Evolutionary conservation across 2,329 filamentous ascomycete species (phyloP).

Genomic region (Aspergillus aculeatinus): DNA sequence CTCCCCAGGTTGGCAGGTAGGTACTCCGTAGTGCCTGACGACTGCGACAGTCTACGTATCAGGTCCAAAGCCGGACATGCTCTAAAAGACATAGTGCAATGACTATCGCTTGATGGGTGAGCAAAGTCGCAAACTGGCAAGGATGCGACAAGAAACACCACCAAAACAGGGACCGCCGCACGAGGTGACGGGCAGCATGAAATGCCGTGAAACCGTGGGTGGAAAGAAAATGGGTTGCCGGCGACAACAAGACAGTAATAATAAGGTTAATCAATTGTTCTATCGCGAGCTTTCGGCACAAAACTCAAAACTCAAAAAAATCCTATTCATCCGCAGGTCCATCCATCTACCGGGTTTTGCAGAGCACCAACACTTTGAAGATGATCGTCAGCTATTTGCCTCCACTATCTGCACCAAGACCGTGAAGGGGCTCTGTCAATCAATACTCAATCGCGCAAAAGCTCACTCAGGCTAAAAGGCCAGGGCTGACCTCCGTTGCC

Average conservation of each 20-base stretch:
- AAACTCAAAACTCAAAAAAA: too few species aligned
- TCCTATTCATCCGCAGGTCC: neutral
- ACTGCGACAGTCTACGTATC: neutral
- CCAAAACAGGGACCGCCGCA: too few species aligned
- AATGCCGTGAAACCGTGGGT: too few species aligned
- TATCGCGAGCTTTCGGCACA: neutral
- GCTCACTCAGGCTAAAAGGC: slow-evolving; percentile 1
- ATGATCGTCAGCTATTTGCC: slow-evolving; percentile 2
- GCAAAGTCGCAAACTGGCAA: too few species aligned
- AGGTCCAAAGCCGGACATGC: neutral
- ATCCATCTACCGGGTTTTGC: neutral
- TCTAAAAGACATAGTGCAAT: neutral
- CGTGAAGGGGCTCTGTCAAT: slow-evolving; percentile 7
- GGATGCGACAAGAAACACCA: too few species aligned
- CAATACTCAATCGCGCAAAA: slow-evolving; percentile 18
- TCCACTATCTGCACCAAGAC: slow-evolving; percentile 2
- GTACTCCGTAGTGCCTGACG: neutral
- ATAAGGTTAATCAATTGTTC: neutral
- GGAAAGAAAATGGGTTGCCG: neutral
- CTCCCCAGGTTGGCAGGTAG: neutral
- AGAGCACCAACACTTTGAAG: neutral
- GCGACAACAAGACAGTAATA: neutral
- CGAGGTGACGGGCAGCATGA: too few species aligned
- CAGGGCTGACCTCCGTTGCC: slow-evolving; percentile 1
- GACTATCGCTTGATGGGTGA: too few species aligned